phyloP scores from a whole-genome alignment of 2,329 filamentous ascomycete species.

The Phyllosticta citriasiana region DNA sequence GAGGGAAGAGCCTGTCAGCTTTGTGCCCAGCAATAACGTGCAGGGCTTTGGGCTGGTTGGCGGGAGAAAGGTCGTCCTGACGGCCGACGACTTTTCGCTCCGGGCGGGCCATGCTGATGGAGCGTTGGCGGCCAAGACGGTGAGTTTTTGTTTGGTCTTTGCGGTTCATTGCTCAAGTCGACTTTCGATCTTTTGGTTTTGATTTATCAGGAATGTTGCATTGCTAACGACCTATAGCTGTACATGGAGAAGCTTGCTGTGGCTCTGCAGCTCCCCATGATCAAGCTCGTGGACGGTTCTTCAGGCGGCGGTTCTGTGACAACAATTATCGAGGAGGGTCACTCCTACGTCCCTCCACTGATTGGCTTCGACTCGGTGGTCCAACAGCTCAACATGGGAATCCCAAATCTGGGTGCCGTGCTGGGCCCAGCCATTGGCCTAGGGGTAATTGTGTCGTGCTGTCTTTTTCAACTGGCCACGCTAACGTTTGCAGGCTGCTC shows the following conservation, averaged over 20 bases:
- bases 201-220: neutral
- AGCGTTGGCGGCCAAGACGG: conserved; percentile 46
- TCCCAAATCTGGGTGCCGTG: conserved; percentile 54
- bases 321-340: conserved; percentile 46
- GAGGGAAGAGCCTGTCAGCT: conserved; percentile 40
- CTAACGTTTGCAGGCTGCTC: neutral
- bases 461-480: neutral
- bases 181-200: neutral
- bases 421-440: conserved; percentile 55
- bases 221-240: conserved; percentile 25
- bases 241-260: conserved; percentile 54
- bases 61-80: conserved; percentile 48
- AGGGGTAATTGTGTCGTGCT: conserved; percentile 50
- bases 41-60: conserved; percentile 47
- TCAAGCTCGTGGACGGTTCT: conserved; percentile 56
- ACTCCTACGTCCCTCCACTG: conserved; percentile 51
- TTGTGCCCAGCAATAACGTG: conserved; percentile 52
- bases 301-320: conserved; percentile 54
- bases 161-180: neutral
- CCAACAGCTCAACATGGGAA: conserved; percentile 51
- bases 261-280: conserved; percentile 46
- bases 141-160: conserved; percentile 8
- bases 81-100: conserved; percentile 55
- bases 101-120: conserved; percentile 56
- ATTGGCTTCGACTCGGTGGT: conserved; percentile 43